A percentile compares a stretch with the other conserved stretches of the same genome.
Conservation (phyloP, 805 yeast genomes). For the Tetrapisispora phaffii region DNA sequence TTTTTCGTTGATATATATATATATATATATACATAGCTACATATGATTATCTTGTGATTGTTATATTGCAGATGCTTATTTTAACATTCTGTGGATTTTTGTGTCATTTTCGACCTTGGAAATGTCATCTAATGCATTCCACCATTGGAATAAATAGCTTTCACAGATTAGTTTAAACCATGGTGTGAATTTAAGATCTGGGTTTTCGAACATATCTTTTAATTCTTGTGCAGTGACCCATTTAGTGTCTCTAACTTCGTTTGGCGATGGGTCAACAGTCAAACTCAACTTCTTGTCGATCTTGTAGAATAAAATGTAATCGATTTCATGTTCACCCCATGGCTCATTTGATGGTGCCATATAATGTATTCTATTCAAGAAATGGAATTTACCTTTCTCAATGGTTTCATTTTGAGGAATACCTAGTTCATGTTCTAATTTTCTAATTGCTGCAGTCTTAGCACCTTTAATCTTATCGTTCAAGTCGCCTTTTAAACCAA, state of each 20-base stretch:
- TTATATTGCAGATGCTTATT: neutral
- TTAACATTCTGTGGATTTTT: slow-evolving; percentile 29
- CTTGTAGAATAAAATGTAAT: slow-evolving; percentile 75
- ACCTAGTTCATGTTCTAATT: slow-evolving; percentile 88
- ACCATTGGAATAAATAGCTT: slow-evolving; percentile 85
- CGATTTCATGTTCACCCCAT: slow-evolving; percentile 98
- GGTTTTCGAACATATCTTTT: slow-evolving; percentile 65
- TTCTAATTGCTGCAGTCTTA: slow-evolving; percentile 82
- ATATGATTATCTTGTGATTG: neutral
- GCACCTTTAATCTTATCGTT: slow-evolving; percentile 64
- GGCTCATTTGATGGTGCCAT: slow-evolving; percentile 71
- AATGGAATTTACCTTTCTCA: slow-evolving; percentile 62
- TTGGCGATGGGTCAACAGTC: slow-evolving; percentile 48
- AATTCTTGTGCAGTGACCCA: slow-evolving; percentile 66
- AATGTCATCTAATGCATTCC: slow-evolving; percentile 63
- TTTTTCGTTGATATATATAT: neutral
- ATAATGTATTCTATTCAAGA: slow-evolving; percentile 89
- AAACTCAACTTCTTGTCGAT: slow-evolving; percentile 40
- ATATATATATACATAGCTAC: no score
- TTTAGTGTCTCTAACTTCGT: slow-evolving; percentile 74
- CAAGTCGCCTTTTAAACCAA: slow-evolving; percentile 40
- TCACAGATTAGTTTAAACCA: slow-evolving; percentile 97
- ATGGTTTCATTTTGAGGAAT: slow-evolving; percentile 46
- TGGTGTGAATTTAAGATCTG: slow-evolving; percentile 73
- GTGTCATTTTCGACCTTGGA: slow-evolving; percentile 37